A percentile compares a stretch with the other conserved stretches of the same genome.
These are phyloP conservation scores for Pseudocercospora vitis DNA, from an alignment of 2,329 filamentous ascomycete species.

Conservation along the genomic window DNA sequence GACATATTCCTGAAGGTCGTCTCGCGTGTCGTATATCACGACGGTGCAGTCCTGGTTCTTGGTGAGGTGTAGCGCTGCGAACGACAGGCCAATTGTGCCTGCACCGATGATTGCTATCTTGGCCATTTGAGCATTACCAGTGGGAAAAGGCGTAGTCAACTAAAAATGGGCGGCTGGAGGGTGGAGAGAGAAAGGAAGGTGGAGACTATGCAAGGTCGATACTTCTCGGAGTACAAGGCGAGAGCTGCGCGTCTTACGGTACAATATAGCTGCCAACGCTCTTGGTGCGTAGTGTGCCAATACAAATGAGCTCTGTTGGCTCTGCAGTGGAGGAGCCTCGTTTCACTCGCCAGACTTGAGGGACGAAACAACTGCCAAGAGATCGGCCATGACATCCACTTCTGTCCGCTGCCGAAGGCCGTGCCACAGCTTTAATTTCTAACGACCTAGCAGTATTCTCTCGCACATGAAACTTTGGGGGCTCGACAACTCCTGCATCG, in stretches of 20 bases:
- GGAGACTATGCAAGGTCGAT: background rate
- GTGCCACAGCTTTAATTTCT: background rate
- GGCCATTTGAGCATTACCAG: background rate
- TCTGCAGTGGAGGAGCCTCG: too few species aligned
- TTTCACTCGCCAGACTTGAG: too few species aligned
- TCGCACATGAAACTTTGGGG: background rate
- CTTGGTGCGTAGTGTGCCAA: too few species aligned
- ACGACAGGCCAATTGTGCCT: slow-evolving; percentile 57
- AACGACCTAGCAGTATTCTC: background rate
- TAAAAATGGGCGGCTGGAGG: background rate
- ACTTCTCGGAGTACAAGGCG: background rate
- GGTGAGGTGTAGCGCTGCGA: slow-evolving; percentile 55
- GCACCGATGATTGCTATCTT: slow-evolving; percentile 47
- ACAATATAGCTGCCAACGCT: too few species aligned
- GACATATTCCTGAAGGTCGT: slow-evolving; percentile 50
- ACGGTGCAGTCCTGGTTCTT: slow-evolving; percentile 45
- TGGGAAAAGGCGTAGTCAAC: background rate
- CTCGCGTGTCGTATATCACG: slow-evolving; percentile 53
- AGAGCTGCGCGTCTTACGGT: too few species aligned
- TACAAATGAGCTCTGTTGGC: too few species aligned
- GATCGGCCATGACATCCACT: background rate
- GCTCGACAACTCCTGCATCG: background rate
- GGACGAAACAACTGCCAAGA: too few species aligned
- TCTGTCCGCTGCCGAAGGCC: background rate
- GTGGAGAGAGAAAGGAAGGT: background rate